These are phyloP conservation scores for Bryopsis sp. DNA, from an alignment of 139 green algal species.

Conservation along the genomic window DNA sequence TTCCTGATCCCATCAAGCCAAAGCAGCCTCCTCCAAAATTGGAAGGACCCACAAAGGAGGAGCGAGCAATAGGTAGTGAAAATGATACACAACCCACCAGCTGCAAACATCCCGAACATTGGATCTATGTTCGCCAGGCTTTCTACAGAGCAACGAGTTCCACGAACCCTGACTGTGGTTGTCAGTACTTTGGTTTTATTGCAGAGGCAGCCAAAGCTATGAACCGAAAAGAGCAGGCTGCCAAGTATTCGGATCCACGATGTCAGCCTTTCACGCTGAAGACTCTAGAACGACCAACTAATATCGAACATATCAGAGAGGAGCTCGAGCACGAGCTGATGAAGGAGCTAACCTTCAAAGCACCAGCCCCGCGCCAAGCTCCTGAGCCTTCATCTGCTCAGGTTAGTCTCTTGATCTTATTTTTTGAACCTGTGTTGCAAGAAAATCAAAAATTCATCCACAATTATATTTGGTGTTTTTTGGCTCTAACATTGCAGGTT, in stretches of 20 bases:
- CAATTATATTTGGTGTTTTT: neutral
- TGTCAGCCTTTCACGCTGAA: conserved; percentile 43
- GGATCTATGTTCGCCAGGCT: too few species aligned
- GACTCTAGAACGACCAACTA: conserved; percentile 48
- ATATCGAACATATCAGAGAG: conserved; percentile 39
- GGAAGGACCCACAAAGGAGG: neutral
- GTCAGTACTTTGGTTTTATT: too few species aligned
- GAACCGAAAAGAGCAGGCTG: conserved; percentile 19
- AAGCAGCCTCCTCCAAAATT: neutral
- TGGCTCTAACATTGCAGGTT: conserved; percentile 27
- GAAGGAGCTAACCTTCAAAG: conserved; percentile 32
- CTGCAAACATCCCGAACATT: too few species aligned
- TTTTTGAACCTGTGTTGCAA: neutral
- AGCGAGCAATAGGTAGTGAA: neutral
- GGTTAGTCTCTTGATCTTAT: conserved; percentile 15
- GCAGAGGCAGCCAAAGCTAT: too few species aligned
- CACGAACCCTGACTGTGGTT: too few species aligned
- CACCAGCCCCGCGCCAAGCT: conserved; percentile 26
- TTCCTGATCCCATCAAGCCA: neutral
- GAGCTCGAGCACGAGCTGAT: conserved; percentile 46
- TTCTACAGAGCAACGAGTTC: too few species aligned
- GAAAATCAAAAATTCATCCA: too few species aligned
- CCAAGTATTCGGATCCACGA: conserved; percentile 18
- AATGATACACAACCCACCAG: too few species aligned
- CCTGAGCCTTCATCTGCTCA: conserved; percentile 32